Base-by-base conservation (phyloP, 345 rosid genomes). In the Iberis pinnata region DNA sequence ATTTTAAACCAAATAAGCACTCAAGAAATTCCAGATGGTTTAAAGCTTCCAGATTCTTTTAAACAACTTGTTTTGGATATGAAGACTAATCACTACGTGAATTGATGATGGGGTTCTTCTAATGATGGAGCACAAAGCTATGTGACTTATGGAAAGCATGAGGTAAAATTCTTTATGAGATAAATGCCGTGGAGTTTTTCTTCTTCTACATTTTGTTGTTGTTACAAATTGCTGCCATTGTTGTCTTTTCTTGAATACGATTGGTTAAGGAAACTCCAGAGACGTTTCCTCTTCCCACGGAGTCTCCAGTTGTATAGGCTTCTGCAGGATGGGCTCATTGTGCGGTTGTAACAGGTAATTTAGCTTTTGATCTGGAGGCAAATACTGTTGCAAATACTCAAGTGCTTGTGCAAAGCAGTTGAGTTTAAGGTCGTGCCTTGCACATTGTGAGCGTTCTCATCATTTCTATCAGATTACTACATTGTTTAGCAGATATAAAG, bases 271-370 rank as follows among this genome's bases (percentile, higher is more conserved):
- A 76, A 73, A 79, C 67, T 56, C 97, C 95, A 57, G 95, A 76
- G 80, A 61, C 82, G 27, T 70, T 77, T 71, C 64, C 75, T 59
- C 92, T 88, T 56, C 92, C 89, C 12, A 53, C 70, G 8, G 86
- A 85, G 60, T 78, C 83, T 56, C 42, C 75, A 3, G 63, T 81
- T 7, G 70, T 78, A 22, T 68, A 67, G 48, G 95, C 89, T 32
- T 79, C 83, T 33, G 78, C 95, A 41, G 82, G 95, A 41, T 88
- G 92, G 97, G 92, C 97, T 1, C 95, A 88, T 61, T 85, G 92
- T 73, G 79, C n/a, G n/a, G n/a, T 80, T 17, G 80, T 76, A 7
- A 80, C 86, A 60, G 95, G 89, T 81, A 58, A 12, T 4, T 19
- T 54, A 14, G 18, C 26, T 46, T 57, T 45, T 22, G 25, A 22